These are phyloP conservation scores for Fraxinus paxiana DNA, from an alignment of 305 asterid species.

Conservation along the genomic window DNA sequence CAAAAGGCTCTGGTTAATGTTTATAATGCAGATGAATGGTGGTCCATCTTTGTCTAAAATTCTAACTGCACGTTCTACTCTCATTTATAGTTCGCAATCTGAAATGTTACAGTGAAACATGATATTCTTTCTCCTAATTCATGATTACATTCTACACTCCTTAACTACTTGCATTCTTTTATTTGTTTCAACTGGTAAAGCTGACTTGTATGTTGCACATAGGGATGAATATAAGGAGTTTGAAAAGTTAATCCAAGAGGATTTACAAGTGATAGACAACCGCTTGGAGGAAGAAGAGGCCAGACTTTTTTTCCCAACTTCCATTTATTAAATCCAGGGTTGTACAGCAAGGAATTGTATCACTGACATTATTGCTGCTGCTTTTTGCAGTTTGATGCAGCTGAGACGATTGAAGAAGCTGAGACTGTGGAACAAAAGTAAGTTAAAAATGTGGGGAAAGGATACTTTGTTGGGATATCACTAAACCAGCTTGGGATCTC, in stretches of 20 bases:
- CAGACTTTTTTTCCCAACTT: constrained; percentile 14
- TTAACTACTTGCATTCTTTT: neutral
- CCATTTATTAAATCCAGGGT: neutral
- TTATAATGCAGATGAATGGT: neutral
- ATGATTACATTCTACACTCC: neutral
- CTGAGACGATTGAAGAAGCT: constrained; percentile 83
- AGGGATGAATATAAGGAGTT: constrained; percentile 96
- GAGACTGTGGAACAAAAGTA: constrained; percentile 81
- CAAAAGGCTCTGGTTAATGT: neutral
- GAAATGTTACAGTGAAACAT: neutral
- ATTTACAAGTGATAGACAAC: constrained; percentile 65
- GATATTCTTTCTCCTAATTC: neutral
- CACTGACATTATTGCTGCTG: constrained; percentile 21
- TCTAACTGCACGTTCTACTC: constrained; percentile 9
- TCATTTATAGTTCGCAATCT: neutral
- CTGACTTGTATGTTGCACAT: constrained; percentile 13
- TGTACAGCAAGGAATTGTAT: constrained; percentile 6
- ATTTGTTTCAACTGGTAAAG: neutral
- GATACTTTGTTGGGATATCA: constrained; percentile 16
- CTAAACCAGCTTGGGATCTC: constrained; percentile 18
- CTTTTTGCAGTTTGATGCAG: constrained; percentile 74
- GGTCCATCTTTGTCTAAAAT: neutral
- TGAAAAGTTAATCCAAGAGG: constrained; percentile 83
- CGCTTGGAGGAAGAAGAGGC: constrained; percentile 99
- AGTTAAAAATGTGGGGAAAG: constrained; percentile 10